Evolutionary conservation across 768 basidiomycete genomes (phyloP), one percentile per base, ranked within the genome.

Genomic region (Hygrocybe punicea): DNA sequence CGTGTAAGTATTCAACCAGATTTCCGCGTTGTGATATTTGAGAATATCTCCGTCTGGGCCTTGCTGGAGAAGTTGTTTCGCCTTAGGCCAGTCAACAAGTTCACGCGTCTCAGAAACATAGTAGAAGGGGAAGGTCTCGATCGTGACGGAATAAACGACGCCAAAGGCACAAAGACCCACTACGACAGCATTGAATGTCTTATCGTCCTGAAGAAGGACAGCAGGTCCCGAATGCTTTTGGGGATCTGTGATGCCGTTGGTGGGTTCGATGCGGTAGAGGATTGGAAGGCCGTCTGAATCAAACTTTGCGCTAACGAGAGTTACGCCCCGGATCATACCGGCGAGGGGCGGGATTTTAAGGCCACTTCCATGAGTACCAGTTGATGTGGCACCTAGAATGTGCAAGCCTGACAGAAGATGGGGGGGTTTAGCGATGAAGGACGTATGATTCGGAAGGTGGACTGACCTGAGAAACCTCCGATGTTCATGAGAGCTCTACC

Each of bases 31-130:
- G 25, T 51, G 49, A 25, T 51, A 37, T 21, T 51, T 51, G n/a
- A 51, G 35, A 34, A 51, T 51, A 19, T 51, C 49, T 17, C 49
- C 49, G 49, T 51, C 29, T 13, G 49, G 49, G n/a, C 49, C 49
- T 37, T 51, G 24, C 25, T 33, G 21, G 13, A 51, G 35, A 2
- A 51, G 21, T 19, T 51, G 11, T 25, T 37, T 51, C 16, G 29
- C 49, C 8, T 2, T 16, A 9, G 21, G 2, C 49, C 49, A 51
- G 16, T 51, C 49, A 4, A 25, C 29, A 4, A 17, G 24, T 37
- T 51, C 24, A 17, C 49, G 49, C 21, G 49, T 51, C 29, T 51
- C 25, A 2, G 3, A 3, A 23, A 51, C 35, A 2, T 5, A 51
- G 29, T 51, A 51, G 49, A 51, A 51, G 14, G 49, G 49, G 9